Conservation (phyloP, 192 early-diverging fungal genomes). For the Linnemannia schmuckeri region DNA sequence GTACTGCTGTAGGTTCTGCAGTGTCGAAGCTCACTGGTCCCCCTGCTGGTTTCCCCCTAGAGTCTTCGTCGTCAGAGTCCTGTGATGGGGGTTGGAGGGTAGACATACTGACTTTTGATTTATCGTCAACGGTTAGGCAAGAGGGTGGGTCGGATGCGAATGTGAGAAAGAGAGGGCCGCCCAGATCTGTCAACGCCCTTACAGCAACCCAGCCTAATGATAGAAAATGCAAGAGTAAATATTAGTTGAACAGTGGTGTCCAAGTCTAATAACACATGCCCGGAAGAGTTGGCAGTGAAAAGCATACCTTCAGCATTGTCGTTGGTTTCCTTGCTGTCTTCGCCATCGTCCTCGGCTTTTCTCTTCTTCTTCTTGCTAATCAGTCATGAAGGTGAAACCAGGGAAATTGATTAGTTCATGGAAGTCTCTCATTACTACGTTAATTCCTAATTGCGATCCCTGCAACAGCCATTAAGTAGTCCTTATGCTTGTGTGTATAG, state of each 20-base stretch:
- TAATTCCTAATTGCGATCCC: neutral
- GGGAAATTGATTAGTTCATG: neutral
- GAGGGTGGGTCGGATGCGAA: constrained; percentile 72
- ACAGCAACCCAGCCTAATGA: constrained; percentile 74
- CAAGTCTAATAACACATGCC: neutral
- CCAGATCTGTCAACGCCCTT: constrained; percentile 72
- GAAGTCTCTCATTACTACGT: neutral
- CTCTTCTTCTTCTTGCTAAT: constrained; percentile 76
- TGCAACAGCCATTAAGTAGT: neutral
- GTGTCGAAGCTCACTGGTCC: constrained; percentile 52
- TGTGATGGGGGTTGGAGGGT: constrained; percentile 42
- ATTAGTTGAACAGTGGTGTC: neutral
- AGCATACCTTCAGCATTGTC: constrained; percentile 39
- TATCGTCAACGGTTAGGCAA: constrained; percentile 64
- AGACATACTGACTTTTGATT: constrained; percentile 59
- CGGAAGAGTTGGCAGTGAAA: neutral
- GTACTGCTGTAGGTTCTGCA: constrained; percentile 62
- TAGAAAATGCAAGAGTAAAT: neutral
- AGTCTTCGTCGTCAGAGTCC: constrained; percentile 25
- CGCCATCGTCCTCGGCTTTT: constrained; percentile 57
- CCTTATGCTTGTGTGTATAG: neutral
- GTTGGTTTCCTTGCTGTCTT: constrained; percentile 52
- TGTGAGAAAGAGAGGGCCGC: constrained; percentile 78
- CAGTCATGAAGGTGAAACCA: neutral
- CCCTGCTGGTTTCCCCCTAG: constrained; percentile 2